These are phyloP conservation scores for Fraxinus ornus DNA, from an alignment of 305 asterid species.

Conservation along the genomic window DNA sequence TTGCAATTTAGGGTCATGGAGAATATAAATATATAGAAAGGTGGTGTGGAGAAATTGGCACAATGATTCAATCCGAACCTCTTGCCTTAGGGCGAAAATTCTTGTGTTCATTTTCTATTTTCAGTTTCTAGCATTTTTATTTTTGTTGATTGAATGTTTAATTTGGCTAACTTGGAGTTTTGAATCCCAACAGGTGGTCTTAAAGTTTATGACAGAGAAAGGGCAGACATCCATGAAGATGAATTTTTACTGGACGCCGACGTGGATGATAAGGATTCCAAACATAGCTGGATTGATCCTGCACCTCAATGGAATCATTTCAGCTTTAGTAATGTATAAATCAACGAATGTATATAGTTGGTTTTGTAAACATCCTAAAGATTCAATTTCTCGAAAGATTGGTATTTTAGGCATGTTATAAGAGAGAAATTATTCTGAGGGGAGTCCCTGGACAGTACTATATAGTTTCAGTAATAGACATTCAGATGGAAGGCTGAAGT, in stretches of 20 bases:
- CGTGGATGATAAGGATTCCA: constrained; percentile 51
- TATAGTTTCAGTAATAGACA: neutral
- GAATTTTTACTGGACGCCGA: constrained; percentile 26
- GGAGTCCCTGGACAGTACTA: neutral
- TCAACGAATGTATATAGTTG: neutral
- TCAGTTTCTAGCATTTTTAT: too few relatives aligned
- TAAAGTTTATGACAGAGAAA: constrained; percentile 33
- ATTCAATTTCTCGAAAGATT: neutral
- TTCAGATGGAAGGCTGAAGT: neutral
- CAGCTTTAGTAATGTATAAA: neutral
- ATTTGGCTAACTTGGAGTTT: too few relatives aligned
- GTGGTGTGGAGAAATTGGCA: too few relatives aligned
- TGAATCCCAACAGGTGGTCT: too few relatives aligned
- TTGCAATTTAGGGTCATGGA: constrained; percentile 31
- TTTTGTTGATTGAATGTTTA: too few relatives aligned
- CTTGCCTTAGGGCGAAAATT: too few relatives aligned
- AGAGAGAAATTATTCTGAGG: neutral
- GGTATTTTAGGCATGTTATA: neutral
- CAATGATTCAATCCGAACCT: too few relatives aligned
- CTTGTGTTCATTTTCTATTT: too few relatives aligned
- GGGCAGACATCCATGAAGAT: constrained; percentile 24
- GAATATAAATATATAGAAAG: constrained; percentile 13
- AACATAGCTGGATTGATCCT: constrained; percentile 23
- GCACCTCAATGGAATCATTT: constrained; percentile 5
- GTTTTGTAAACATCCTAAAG: neutral